These are phyloP conservation scores for Amborella trichopoda DNA, from an alignment of 164 flowering plant species.

Conservation along the genomic window DNA sequence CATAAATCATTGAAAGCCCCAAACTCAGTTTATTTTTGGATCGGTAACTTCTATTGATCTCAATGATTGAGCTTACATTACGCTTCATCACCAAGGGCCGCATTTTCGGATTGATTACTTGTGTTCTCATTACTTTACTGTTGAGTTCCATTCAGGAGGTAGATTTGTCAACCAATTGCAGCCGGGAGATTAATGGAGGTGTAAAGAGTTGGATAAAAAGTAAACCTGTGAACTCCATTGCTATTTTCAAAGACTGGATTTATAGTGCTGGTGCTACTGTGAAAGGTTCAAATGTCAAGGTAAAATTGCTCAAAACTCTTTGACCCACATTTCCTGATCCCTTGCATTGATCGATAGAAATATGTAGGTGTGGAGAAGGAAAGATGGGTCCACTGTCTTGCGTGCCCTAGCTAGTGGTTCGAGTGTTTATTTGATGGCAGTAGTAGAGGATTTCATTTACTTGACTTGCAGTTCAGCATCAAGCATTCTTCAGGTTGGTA, in stretches of 20 bases:
- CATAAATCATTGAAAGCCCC: too few relatives aligned
- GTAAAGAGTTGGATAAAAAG: constrained; percentile 29
- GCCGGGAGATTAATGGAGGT: constrained; percentile 51
- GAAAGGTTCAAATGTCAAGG: constrained; percentile 56
- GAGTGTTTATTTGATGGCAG: constrained; percentile 37
- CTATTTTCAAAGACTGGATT: constrained; percentile 45
- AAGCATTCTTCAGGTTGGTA: constrained; percentile 21
- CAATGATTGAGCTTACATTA: too few relatives aligned
- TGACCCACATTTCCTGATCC: background rate
- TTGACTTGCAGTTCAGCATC: constrained; percentile 44
- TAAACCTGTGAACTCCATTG: constrained; percentile 43
- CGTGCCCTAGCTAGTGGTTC: constrained; percentile 23
- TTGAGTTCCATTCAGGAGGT: constrained; percentile 41
- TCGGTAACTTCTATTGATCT: too few relatives aligned
- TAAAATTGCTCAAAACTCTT: constrained; percentile 5
- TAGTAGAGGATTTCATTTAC: constrained; percentile 80
- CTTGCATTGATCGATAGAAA: background rate
- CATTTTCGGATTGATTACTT: too few relatives aligned
- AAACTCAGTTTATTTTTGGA: too few relatives aligned
- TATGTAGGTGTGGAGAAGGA: constrained; percentile 52
- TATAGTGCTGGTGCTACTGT: constrained; percentile 36
- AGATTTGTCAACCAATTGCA: constrained; percentile 22
- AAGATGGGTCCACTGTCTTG: constrained; percentile 27
- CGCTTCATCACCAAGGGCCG: too few relatives aligned
- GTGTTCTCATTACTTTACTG: too few relatives aligned